Percentiles rank a stretch among this genome's conserved stretches.
Evolutionary conservation across 345 rosid genomes (phyloP).

Genomic region (Firmiana major): DNA sequence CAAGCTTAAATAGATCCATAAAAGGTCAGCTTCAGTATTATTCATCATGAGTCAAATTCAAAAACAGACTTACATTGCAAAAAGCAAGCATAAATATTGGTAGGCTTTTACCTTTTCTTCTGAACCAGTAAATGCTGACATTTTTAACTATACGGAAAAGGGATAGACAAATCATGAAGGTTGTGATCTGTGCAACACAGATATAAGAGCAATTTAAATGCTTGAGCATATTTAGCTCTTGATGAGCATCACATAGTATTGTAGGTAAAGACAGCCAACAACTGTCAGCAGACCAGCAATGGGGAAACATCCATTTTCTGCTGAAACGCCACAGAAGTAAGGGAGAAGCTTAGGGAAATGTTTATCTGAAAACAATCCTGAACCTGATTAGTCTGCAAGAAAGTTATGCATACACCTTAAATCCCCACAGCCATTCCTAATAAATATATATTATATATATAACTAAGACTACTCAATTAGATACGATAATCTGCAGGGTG

Average conservation of each 20-base stretch:
- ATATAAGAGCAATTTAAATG: not conserved
- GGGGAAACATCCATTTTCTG: slow-evolving; percentile 1
- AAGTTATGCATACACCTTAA: not conserved
- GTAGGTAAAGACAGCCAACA: not conserved
- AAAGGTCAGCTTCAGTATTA: not conserved
- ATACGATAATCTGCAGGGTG: not conserved
- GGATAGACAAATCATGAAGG: not conserved
- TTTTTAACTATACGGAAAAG: not conserved
- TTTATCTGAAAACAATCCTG: not conserved
- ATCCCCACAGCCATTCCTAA: not conserved
- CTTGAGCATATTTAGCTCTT: slow-evolving; percentile 6
- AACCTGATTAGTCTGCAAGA: not conserved
- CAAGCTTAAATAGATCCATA: not conserved
- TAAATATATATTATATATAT: not conserved
- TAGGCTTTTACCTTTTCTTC: too few species aligned
- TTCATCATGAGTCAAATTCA: not conserved
- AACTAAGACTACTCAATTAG: not conserved
- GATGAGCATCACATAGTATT: not conserved
- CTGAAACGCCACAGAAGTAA: not conserved
- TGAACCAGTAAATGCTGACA: not conserved
- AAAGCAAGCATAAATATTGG: not conserved
- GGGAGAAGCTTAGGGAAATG: not conserved
- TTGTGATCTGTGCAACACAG: not conserved
- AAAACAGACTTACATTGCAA: not conserved
- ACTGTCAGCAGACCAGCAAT: not conserved